Base-by-base conservation (phyloP, 495 filamentous ascomycete species). In the Lichenothelia convexa region DNA sequence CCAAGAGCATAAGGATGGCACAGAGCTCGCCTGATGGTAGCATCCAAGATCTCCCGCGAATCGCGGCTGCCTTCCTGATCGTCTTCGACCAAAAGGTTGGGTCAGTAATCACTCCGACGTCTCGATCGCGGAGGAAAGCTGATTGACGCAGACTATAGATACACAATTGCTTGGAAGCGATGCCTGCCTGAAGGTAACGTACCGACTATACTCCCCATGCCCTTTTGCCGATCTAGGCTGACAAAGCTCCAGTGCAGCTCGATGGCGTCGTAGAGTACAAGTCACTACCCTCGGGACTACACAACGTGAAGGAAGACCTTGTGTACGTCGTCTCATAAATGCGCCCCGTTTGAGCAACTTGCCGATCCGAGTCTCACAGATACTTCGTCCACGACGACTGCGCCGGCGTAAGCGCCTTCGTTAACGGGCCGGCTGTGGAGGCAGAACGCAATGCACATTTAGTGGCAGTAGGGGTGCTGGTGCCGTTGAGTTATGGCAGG, bases 221-320 rank as follows among this genome's bases (percentile, higher is more conserved):
- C 44, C 22, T 35, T n/a, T 41, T 34, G 39, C 35, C 27, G 45
- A 43, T 18, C 31, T n/a, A 37, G 77, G 74, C 93, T 34, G n/a
- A n/a, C n/a, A n/a, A n/a, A n/a, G n/a, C n/a, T n/a, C n/a, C n/a
- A n/a, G n/a, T n/a, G n/a, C 70, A 83, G 41, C 68, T 97, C 31
- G 83, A 91, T 51, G 82, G 83, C 26, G 73, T 74, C 30, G 85
- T 95, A 35, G 89, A 97, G 54, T 97, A 80, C 68, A 93, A 93
- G 57, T 86, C 73, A 36, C 65, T 97, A 29, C 89, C 89, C 1
- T 93, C 86, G 0, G 89, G 89, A 24, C 57, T 94, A 30, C 89
- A 97, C 60, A 80, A 80, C 40, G 80, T 94, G 7, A 62, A 75
- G 31, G 72, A 83, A 35, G 89, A 97, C 54, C 61, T 94, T 11